Percentiles rank a stretch among this genome's conserved stretches.
Conservation (phyloP, 257 asterid genomes). For the Solanum chilense region DNA sequence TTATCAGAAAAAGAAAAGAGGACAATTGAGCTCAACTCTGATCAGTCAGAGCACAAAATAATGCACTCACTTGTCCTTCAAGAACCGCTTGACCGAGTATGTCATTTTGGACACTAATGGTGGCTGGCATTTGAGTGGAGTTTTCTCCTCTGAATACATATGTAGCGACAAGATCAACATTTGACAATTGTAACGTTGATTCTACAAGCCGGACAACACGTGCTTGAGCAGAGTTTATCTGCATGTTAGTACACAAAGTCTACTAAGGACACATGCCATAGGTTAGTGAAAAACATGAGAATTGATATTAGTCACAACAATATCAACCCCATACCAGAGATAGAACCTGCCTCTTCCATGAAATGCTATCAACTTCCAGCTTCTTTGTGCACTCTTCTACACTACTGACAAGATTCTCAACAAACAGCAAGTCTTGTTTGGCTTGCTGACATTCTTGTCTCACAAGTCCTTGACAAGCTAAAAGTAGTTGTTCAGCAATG, state of each 20-base stretch:
- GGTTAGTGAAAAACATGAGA: neutral
- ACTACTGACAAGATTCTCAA: slow-evolving; percentile 53
- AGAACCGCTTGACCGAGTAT: slow-evolving; percentile 63
- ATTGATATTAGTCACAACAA: neutral
- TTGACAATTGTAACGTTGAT: slow-evolving; percentile 68
- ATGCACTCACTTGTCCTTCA: slow-evolving; percentile 66
- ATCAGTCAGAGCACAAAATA: neutral
- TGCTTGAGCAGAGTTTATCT: slow-evolving; percentile 60
- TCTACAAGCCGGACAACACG: slow-evolving; percentile 74
- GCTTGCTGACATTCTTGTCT: slow-evolving; percentile 65
- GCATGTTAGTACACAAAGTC: slow-evolving; percentile 14
- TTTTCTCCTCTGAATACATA: slow-evolving; percentile 66
- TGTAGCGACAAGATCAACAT: slow-evolving; percentile 61
- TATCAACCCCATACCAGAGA: slow-evolving; percentile 47
- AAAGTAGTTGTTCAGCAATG: slow-evolving; percentile 69
- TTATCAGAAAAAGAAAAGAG: neutral
- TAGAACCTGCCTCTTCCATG: slow-evolving; percentile 68
- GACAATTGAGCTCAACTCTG: neutral
- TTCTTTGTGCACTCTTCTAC: slow-evolving; percentile 47
- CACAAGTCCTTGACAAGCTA: slow-evolving; percentile 66
- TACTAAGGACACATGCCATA: neutral
- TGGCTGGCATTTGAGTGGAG: slow-evolving; percentile 57
- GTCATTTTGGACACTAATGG: slow-evolving; percentile 53
- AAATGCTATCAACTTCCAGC: slow-evolving; percentile 72
- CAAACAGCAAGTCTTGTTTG: slow-evolving; percentile 48